A percentile compares a stretch with the other conserved stretches of the same genome.
Evolutionary conservation across 441 rosid species (phyloP).

Genomic region (Pelargonium myrrhifolium): DNA sequence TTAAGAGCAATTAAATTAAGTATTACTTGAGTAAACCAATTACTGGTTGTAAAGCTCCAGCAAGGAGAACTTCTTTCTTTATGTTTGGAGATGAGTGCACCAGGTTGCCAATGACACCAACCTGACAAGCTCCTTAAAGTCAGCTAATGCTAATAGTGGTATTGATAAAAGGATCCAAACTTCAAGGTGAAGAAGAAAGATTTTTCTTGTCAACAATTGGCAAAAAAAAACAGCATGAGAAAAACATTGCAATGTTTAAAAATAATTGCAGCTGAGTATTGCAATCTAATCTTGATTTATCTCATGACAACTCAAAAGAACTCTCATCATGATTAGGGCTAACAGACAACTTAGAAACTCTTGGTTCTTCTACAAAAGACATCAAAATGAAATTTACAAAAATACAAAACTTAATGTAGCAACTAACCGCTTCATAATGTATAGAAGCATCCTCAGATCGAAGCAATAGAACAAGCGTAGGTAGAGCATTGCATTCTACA

Average conservation of each 20-base stretch:
- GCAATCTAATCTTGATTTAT: neutral
- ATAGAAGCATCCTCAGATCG: constrained; percentile 45
- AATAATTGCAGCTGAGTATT: neutral
- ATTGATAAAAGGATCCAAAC: neutral
- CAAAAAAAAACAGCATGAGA: neutral
- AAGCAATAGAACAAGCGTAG: constrained; percentile 58
- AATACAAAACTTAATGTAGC: neutral
- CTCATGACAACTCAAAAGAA: no score
- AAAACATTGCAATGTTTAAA: neutral
- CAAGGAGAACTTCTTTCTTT: constrained; percentile 73
- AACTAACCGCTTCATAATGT: constrained; percentile 68
- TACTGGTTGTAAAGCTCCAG: constrained; percentile 93
- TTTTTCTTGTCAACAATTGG: neutral
- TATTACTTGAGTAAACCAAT: constrained; percentile 67
- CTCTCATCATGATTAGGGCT: neutral
- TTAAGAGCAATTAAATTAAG: neutral
- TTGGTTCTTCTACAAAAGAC: neutral
- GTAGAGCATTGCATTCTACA: constrained; percentile 55
- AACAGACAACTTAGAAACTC: neutral
- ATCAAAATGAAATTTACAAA: neutral
- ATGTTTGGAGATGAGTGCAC: constrained; percentile 95
- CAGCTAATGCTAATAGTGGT: constrained; percentile 12
- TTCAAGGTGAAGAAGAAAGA: neutral
- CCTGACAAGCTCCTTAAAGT: constrained; percentile 37
- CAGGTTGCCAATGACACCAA: constrained; percentile 89